phyloP scores from a whole-genome alignment of 306 rosid genomes.

The Myrica gale region DNA sequence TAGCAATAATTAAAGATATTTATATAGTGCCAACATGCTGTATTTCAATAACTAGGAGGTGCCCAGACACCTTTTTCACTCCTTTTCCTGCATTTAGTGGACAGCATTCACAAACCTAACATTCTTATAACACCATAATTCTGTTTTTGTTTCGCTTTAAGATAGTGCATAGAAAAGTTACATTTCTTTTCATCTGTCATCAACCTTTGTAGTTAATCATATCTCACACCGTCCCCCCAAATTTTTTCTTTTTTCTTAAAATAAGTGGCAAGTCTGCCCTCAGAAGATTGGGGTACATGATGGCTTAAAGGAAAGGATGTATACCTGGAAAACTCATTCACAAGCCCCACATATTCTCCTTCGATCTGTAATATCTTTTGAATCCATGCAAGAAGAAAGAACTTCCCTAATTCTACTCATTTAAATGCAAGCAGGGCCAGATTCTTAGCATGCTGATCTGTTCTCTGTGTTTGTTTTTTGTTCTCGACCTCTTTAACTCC shows the following conservation, averaged over 20 bases:
- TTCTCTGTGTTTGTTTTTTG: too few species aligned
- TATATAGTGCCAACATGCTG: slow-evolving; percentile 3
- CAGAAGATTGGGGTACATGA: background rate
- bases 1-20: slow-evolving; percentile 12
- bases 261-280: background rate
- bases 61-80: slow-evolving; percentile 16
- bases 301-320: background rate
- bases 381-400: slow-evolving; percentile 24
- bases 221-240: background rate
- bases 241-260: too few species aligned
- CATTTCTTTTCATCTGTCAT: background rate
- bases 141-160: background rate
- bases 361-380: too few species aligned
- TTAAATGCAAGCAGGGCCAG: too few species aligned
- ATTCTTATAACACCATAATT: background rate
- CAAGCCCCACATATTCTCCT: background rate
- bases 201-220: background rate
- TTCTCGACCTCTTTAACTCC: too few species aligned
- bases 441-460: too few species aligned
- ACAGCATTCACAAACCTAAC: slow-evolving; percentile 11
- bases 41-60: slow-evolving; percentile 1
- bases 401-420: too few species aligned
- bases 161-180: background rate
- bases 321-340: background rate
- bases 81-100: slow-evolving; percentile 26